Percentiles rank a stretch among this genome's conserved stretches.
Evolutionary conservation across 148 eudicot genomes (phyloP).

Genomic region (Chenopodium berlandieri): DNA sequence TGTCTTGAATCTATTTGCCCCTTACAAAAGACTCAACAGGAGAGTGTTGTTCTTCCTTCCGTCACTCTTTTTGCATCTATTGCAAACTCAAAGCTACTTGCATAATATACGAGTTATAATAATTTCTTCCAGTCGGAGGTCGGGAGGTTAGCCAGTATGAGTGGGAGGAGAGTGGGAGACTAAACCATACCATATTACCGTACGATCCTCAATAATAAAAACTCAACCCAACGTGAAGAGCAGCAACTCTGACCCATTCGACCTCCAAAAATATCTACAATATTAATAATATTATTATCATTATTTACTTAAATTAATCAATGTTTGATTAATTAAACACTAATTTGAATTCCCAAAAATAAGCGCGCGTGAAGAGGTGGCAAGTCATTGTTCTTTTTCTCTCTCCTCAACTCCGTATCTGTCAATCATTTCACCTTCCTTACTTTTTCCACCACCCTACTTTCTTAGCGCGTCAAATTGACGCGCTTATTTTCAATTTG

Average conservation of each 20-base stretch:
- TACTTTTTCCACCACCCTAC: neutral
- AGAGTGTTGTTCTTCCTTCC: no score
- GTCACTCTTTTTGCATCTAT: no score
- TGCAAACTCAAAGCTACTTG: no score
- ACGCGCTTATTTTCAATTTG: neutral
- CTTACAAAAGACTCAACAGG: no score
- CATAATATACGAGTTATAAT: no score
- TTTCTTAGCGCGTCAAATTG: neutral
- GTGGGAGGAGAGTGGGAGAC: no score
- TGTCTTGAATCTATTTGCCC: no score
- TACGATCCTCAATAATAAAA: neutral
- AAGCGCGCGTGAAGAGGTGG: conserved; percentile 38
- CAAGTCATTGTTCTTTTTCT: conserved; percentile 7
- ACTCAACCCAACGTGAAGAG: conserved; percentile 18
- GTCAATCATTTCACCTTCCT: conserved; percentile 3
- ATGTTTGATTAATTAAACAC: neutral
- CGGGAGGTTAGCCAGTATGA: no score
- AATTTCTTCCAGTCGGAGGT: no score
- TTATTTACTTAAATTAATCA: neutral
- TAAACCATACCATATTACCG: no score
- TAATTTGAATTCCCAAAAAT: conserved; percentile 21
- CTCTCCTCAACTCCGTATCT: neutral
- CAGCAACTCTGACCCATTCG: conserved; percentile 14
- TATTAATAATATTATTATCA: neutral
- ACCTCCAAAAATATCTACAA: neutral